These are phyloP conservation scores for Digitaria exilis DNA, from an alignment of 202 grass and related monocot genomes.

Conservation along the genomic window DNA sequence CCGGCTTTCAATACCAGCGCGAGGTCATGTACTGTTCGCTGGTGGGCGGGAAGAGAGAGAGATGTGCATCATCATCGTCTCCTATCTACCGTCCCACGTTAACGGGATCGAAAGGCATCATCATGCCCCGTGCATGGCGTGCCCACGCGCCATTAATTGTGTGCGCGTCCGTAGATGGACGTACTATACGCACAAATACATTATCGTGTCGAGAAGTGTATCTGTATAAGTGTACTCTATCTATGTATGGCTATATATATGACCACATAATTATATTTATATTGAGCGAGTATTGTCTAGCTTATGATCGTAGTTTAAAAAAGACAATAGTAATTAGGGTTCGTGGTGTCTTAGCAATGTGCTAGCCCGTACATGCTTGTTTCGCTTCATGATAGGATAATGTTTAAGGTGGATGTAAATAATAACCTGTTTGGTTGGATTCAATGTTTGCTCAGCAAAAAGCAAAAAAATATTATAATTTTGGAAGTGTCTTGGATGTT, in stretches of 20 bases:
- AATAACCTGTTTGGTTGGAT: too few species aligned
- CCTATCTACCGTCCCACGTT: constrained; percentile 34
- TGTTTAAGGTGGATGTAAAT: background rate
- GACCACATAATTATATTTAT: too few species aligned
- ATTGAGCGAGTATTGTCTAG: background rate
- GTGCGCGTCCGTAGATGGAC: background rate
- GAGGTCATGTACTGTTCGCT: background rate
- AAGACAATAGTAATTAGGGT: too few species aligned
- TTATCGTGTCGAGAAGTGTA: background rate
- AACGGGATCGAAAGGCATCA: constrained; percentile 43
- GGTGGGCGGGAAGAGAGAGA: background rate
- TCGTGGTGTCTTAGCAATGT: background rate
- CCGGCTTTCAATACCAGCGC: constrained; percentile 11
- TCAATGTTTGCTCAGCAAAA: too few species aligned
- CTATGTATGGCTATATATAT: too few species aligned
- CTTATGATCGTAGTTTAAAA: background rate
- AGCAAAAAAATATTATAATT: too few species aligned
- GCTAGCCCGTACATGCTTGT: background rate
- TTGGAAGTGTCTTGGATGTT: background rate
- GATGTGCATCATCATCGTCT: background rate
- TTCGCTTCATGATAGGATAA: background rate
- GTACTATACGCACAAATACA: background rate
- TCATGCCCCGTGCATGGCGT: background rate
- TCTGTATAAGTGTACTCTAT: too few species aligned
- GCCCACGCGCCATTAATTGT: background rate